phyloP scores from a whole-genome alignment of 2,329 filamentous ascomycete genomes.

The Colletotrichum tofieldiae region DNA sequence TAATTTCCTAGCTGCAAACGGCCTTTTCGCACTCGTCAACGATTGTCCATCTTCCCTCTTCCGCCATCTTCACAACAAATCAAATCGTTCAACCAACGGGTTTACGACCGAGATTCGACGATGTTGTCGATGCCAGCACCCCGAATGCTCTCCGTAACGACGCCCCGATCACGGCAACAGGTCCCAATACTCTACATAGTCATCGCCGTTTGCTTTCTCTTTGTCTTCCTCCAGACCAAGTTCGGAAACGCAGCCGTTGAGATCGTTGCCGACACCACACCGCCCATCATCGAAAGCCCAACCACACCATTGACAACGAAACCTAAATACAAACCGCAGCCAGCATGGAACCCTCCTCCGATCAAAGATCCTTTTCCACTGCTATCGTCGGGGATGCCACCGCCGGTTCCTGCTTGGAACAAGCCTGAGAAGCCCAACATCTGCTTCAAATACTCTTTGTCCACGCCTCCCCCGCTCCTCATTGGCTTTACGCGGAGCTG shows the following conservation, averaged over 20 bases:
- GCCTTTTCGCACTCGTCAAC: neutral
- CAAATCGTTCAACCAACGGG: neutral
- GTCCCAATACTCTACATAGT: constrained; percentile 4
- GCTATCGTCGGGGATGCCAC: constrained; percentile 54
- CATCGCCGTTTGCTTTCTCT: constrained; percentile 6
- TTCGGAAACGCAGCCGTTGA: constrained; percentile 11
- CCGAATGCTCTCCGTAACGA: constrained; percentile 23
- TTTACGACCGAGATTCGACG: neutral
- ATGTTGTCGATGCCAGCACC: constrained; percentile 36
- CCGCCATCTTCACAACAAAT: neutral
- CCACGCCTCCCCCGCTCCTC: constrained; percentile 64
- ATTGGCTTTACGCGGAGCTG: constrained; percentile 73
- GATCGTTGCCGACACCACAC: neutral
- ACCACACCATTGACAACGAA: neutral
- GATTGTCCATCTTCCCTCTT: no score
- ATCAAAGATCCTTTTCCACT: constrained; percentile 61
- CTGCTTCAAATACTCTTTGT: constrained; percentile 56
- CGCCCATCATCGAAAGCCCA: neutral
- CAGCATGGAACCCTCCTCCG: constrained; percentile 52
- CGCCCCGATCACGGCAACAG: constrained; percentile 9
- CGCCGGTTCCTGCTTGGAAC: constrained; percentile 64
- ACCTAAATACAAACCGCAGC: constrained; percentile 29
- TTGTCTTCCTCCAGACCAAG: constrained; percentile 16
- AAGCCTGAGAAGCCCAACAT: constrained; percentile 52
- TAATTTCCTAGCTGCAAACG: neutral